A percentile compares a stretch with the other conserved stretches of the same genome.
These are phyloP conservation scores for Spathaspora sp. DNA, from an alignment of 805 yeast genomes.

Conservation along the genomic window DNA sequence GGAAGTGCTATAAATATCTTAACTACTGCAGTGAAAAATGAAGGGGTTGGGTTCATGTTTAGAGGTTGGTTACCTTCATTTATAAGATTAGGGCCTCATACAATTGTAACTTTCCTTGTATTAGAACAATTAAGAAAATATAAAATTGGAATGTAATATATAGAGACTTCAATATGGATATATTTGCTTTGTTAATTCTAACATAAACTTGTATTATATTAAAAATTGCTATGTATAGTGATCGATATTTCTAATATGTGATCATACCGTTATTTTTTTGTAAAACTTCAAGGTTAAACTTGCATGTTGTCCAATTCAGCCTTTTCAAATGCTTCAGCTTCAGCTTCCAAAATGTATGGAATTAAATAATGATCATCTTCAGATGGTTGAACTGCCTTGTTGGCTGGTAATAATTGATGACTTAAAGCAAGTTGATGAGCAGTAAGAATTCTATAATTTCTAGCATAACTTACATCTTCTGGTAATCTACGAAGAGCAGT, in stretches of 20 bases:
- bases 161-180: slow-evolving; percentile 3
- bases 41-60: slow-evolving; percentile 79
- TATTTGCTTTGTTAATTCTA: background rate
- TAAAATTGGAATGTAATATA: slow-evolving; percentile 43
- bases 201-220: background rate
- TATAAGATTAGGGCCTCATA: slow-evolving; percentile 80
- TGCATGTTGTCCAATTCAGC: slow-evolving; percentile 72
- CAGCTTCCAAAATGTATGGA: slow-evolving; percentile 91
- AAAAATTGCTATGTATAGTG: background rate
- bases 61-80: slow-evolving; percentile 91
- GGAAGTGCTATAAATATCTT: slow-evolving; percentile 52
- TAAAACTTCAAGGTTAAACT: background rate
- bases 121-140: slow-evolving; percentile 61
- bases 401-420: slow-evolving; percentile 80
- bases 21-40: slow-evolving; percentile 52
- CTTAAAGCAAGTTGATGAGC: slow-evolving; percentile 86
- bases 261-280: too few species aligned
- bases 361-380: slow-evolving; percentile 80
- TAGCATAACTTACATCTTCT: slow-evolving; percentile 76
- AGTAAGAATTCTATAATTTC: slow-evolving; percentile 87
- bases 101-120: slow-evolving; percentile 65
- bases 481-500: slow-evolving; percentile 88
- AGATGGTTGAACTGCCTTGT: slow-evolving; percentile 72
- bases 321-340: slow-evolving; percentile 86
- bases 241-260: too few species aligned